phyloP scores from a whole-genome alignment of 768 basidiomycete species.

The Boletellus ananiceps region DNA sequence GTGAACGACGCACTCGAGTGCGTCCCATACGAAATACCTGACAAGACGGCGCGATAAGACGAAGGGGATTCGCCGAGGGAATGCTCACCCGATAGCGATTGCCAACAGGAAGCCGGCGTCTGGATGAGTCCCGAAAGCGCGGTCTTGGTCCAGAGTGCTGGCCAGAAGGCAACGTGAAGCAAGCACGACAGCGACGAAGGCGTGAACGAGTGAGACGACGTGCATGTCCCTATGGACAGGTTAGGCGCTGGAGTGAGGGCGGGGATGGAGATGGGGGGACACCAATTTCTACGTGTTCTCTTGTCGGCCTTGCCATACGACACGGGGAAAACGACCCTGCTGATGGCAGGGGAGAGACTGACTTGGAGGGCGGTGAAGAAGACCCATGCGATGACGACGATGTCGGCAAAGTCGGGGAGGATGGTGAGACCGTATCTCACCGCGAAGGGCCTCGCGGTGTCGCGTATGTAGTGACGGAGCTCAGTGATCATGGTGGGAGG shows the following conservation, averaged over 20 bases:
- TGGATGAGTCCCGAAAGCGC: slow-evolving; percentile 73
- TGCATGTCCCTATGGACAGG: slow-evolving; percentile 53
- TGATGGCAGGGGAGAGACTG: slow-evolving; percentile 52
- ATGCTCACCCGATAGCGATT: slow-evolving; percentile 62
- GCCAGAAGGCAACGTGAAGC: slow-evolving; percentile 50
- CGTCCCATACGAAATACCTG: slow-evolving; percentile 85
- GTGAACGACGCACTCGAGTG: slow-evolving; percentile 62
- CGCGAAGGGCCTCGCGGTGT: slow-evolving; percentile 27
- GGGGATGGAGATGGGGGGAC: not conserved
- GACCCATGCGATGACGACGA: slow-evolving; percentile 49
- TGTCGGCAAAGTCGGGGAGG: slow-evolving; percentile 52
- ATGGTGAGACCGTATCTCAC: slow-evolving; percentile 45
- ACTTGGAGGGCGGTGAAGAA: slow-evolving; percentile 57
- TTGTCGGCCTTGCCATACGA: slow-evolving; percentile 46
- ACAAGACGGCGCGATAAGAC: not conserved
- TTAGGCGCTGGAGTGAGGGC: not conserved
- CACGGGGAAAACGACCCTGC: slow-evolving; percentile 42
- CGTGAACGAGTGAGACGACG: slow-evolving; percentile 70
- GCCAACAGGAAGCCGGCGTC: slow-evolving; percentile 54
- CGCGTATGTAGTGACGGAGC: slow-evolving; percentile 26
- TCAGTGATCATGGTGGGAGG: slow-evolving; percentile 25
- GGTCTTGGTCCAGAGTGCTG: slow-evolving; percentile 49
- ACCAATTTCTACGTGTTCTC: slow-evolving; percentile 60
- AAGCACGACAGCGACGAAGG: slow-evolving; percentile 60
- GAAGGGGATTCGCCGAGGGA: not conserved